phyloP scores from a whole-genome alignment of 2,329 filamentous ascomycete species.

The Leptographium galeiforme region DNA sequence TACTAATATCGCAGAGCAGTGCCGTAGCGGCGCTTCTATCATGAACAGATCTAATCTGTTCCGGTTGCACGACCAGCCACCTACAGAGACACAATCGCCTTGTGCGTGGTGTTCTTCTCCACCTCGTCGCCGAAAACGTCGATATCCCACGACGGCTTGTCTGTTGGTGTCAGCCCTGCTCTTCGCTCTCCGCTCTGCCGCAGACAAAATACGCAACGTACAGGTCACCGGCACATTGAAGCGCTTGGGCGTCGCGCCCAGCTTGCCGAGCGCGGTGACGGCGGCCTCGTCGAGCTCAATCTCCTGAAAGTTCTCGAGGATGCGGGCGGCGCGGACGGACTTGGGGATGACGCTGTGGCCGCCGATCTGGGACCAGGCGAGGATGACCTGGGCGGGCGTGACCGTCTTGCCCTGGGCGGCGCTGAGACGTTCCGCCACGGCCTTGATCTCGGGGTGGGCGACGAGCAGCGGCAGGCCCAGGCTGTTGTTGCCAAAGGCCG shows the following conservation, averaged over 20 bases:
- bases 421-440: conserved; percentile 31
- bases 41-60: not conserved
- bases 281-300: conserved; percentile 46
- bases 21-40: not conserved
- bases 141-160: conserved; percentile 34
- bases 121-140: conserved; percentile 38
- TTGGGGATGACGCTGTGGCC: conserved; percentile 65
- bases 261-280: conserved; percentile 45
- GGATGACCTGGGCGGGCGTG: conserved; percentile 6
- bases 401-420: conserved; percentile 10
- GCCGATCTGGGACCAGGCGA: conserved; percentile 23
- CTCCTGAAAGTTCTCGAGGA: conserved; percentile 57
- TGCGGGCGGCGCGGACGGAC: conserved; percentile 54
- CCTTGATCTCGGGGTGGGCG: conserved; percentile 41
- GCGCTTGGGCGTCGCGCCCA: conserved; percentile 37
- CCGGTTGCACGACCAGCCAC: not conserved
- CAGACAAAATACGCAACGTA: conserved; percentile 12
- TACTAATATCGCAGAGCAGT: not conserved
- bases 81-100: not conserved
- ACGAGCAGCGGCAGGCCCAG: conserved; percentile 36
- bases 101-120: conserved; percentile 1
- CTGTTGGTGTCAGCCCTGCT: not conserved
- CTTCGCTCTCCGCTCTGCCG: conserved; percentile 19
- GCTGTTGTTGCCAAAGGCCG: conserved; percentile 36
- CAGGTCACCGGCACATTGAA: conserved; percentile 20